Evolutionary conservation across 2,329 filamentous ascomycete genomes (phyloP).

Genomic region (Westerdykella ornata): DNA sequence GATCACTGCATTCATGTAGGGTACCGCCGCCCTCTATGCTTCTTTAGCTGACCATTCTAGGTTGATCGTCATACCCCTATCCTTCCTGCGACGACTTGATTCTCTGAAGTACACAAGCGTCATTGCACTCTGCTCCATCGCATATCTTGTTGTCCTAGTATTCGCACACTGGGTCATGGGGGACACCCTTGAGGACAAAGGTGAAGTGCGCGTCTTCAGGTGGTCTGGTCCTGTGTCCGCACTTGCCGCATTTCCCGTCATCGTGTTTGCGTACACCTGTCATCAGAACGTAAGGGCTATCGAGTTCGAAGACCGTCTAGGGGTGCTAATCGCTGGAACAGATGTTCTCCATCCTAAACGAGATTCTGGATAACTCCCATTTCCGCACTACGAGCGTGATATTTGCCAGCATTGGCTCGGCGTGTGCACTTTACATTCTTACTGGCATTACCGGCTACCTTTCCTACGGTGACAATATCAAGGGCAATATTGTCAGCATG

Average conservation of each 20-base stretch:
- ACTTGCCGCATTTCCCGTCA: constrained; percentile 82
- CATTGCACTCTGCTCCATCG: constrained; percentile 84
- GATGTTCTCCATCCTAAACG: constrained; percentile 99
- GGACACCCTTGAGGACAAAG: constrained; percentile 67
- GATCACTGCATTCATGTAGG: constrained; percentile 92
- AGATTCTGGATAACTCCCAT: constrained; percentile 79
- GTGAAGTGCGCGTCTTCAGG: constrained; percentile 65
- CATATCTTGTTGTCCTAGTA: constrained; percentile 86
- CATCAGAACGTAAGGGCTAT: constrained; percentile 72
- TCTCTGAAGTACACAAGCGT: constrained; percentile 97
- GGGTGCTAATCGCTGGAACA: constrained; percentile 33
- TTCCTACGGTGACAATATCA: constrained; percentile 83
- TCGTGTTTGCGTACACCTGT: constrained; percentile 98
- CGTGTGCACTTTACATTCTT: constrained; percentile 79
- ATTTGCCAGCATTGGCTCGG: constrained; percentile 74
- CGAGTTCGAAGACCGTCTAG: not conserved
- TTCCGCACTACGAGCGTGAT: constrained; percentile 73
- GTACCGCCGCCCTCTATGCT: not conserved
- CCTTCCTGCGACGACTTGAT: constrained; percentile 83
- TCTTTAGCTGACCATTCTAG: constrained; percentile 36
- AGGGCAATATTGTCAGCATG: constrained; percentile 83
- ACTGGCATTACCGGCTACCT: constrained; percentile 94
- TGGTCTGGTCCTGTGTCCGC: constrained; percentile 75
- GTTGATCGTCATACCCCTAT: constrained; percentile 88
- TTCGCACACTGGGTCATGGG: constrained; percentile 81